Conservation (phyloP, 352 stramenopile genomes). For the Phytophthora palmivora region DNA sequence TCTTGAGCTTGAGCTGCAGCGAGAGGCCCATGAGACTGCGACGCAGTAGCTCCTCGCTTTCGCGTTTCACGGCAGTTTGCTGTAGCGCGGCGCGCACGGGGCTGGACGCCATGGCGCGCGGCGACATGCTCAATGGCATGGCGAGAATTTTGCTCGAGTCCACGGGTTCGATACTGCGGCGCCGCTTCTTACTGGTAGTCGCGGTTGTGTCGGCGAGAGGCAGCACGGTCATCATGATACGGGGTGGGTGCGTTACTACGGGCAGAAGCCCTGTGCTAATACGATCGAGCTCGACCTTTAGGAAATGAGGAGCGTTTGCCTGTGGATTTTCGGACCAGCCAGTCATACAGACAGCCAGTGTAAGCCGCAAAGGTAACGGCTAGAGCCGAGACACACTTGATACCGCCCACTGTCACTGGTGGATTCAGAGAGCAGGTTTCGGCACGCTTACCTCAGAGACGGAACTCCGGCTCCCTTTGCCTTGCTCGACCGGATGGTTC, state of each 20-base stretch:
- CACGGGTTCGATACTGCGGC: slow-evolving; percentile 69
- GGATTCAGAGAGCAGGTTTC: slow-evolving; percentile 41
- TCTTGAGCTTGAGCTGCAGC: slow-evolving; percentile 88
- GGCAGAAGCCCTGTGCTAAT: slow-evolving; percentile 1
- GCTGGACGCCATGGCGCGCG: slow-evolving; percentile 34
- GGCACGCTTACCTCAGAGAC: background rate
- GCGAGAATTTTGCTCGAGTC: slow-evolving; percentile 62
- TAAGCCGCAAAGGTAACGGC: slow-evolving; percentile 23
- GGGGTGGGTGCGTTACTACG: slow-evolving; percentile 6
- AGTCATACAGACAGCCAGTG: slow-evolving; percentile 43
- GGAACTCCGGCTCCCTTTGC: slow-evolving; percentile 30
- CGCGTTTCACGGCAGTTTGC: slow-evolving; percentile 6
- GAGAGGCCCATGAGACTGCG: slow-evolving; percentile 80
- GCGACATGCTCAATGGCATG: slow-evolving; percentile 52
- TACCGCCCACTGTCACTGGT: slow-evolving; percentile 29
- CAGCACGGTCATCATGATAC: slow-evolving; percentile 59
- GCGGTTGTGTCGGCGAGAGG: slow-evolving; percentile 31
- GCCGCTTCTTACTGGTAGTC: slow-evolving; percentile 64
- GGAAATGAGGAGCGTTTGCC: slow-evolving; percentile 29
- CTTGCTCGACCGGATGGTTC: too few species aligned
- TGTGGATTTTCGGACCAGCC: slow-evolving; percentile 41
- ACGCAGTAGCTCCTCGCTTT: slow-evolving; percentile 50
- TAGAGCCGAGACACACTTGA: slow-evolving; percentile 31
- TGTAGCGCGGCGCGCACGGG: slow-evolving; percentile 26
- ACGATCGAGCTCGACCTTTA: slow-evolving; percentile 24